These are phyloP conservation scores for Aspergillus persii DNA, from an alignment of 2,329 filamentous ascomycete genomes.

Conservation along the genomic window DNA sequence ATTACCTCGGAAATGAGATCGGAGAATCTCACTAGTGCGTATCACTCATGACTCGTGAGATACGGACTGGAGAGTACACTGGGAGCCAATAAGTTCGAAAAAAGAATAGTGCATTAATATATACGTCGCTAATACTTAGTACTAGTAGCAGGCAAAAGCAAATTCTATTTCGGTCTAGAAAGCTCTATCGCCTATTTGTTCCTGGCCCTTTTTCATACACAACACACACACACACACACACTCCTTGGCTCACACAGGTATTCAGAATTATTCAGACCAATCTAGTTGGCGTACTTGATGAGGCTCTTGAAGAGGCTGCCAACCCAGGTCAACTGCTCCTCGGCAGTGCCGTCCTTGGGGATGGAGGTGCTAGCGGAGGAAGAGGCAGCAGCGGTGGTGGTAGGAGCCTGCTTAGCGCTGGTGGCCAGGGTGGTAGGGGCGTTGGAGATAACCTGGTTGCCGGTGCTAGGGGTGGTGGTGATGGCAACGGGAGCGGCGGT, in stretches of 20 bases:
- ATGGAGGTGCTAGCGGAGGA: constrained; percentile 5
- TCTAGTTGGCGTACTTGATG: constrained; percentile 12
- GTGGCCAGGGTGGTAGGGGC: constrained; percentile 12
- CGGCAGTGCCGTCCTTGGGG: constrained; percentile 17
- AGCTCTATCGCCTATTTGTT: not conserved
- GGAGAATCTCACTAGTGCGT: too few species aligned
- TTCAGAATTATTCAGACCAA: not conserved
- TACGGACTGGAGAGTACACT: not conserved
- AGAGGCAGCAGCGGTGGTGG: not conserved
- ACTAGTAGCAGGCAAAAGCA: not conserved
- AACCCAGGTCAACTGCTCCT: constrained; percentile 20
- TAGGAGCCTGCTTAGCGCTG: not conserved
- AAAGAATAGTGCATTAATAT: not conserved
- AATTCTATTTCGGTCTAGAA: not conserved
- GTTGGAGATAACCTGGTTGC: constrained; percentile 11
- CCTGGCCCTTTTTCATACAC: too few species aligned
- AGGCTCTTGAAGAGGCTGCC: constrained; percentile 17
- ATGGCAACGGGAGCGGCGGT: constrained; percentile 11
- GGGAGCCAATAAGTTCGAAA: too few species aligned
- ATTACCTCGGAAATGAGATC: not conserved
- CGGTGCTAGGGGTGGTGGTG: constrained; percentile 11
- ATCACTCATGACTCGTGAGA: too few species aligned
- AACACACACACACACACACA: too few species aligned
- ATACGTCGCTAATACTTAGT: too few species aligned
- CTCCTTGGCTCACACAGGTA: too few species aligned